Evolutionary conservation across 2,329 filamentous ascomycete genomes (phyloP).

Genomic region (Aureobasidium sp.): DNA sequence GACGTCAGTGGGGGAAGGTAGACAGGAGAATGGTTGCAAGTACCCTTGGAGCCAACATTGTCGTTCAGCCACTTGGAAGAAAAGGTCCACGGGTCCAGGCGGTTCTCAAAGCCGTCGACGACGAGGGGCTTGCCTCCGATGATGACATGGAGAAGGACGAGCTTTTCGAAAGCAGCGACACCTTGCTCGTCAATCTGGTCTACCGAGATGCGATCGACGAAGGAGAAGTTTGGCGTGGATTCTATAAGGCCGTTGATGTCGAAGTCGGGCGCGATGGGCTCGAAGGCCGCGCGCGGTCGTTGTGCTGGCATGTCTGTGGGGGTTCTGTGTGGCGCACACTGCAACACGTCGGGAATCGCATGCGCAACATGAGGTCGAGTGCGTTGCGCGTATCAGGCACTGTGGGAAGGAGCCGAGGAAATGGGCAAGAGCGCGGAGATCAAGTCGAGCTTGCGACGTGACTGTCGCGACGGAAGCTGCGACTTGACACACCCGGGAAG

Average conservation of each 20-base stretch:
- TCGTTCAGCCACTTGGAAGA: constrained; percentile 69
- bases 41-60: constrained; percentile 67
- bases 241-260: constrained; percentile 70
- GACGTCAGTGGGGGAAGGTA: neutral
- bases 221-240: constrained; percentile 73
- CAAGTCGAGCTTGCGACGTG: neutral
- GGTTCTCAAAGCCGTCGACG: constrained; percentile 76
- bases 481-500: neutral
- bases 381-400: neutral
- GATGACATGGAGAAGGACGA: constrained; percentile 76
- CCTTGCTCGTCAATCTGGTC: constrained; percentile 70
- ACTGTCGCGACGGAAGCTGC: constrained; percentile 7
- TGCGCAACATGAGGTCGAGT: neutral
- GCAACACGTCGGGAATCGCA: neutral
- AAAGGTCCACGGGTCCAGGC: constrained; percentile 69
- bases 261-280: constrained; percentile 79
- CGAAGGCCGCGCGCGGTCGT: constrained; percentile 80
- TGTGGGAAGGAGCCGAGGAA: neutral
- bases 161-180: constrained; percentile 71
- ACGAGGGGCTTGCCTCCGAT: constrained; percentile 79
- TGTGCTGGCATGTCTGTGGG: constrained; percentile 58
- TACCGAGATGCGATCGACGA: constrained; percentile 70
- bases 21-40: constrained; percentile 27
- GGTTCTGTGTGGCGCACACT: neutral
- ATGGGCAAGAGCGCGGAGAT: neutral